Evolutionary conservation across 257 asterid species (phyloP).

Genomic region (Nicotiana tomentosiformis): DNA sequence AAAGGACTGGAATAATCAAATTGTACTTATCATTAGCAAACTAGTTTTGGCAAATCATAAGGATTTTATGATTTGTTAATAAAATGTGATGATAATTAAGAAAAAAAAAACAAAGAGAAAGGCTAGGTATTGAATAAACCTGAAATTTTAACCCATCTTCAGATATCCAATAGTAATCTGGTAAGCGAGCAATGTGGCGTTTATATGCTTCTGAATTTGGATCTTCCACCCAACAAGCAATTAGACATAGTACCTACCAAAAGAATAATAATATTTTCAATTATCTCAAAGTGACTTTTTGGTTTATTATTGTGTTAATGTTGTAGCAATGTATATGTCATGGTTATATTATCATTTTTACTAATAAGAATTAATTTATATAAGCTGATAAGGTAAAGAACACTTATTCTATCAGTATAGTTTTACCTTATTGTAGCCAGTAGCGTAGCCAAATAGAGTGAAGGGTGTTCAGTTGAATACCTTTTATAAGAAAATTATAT

Average conservation of each 20-base stretch:
- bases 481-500: no score
- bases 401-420: no score
- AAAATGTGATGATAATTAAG: background rate
- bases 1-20: constrained; percentile 24
- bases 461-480: no score
- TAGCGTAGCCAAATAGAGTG: no score
- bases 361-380: no score
- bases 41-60: background rate
- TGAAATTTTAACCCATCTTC: constrained; percentile 73
- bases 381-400: no score
- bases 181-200: constrained; percentile 46
- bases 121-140: constrained; percentile 17
- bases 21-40: background rate
- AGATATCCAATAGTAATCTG: constrained; percentile 58
- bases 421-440: no score
- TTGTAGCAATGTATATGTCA: no score
- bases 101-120: background rate
- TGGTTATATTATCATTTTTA: no score
- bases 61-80: background rate
- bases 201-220: constrained; percentile 44
- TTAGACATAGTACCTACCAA: constrained; percentile 33
- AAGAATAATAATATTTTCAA: background rate
- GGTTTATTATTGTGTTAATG: no score
- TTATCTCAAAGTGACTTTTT: no score
- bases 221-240: constrained; percentile 71